phyloP scores from a whole-genome alignment of 352 stramenopile genomes.

The Thalassiosira mediterranea region DNA sequence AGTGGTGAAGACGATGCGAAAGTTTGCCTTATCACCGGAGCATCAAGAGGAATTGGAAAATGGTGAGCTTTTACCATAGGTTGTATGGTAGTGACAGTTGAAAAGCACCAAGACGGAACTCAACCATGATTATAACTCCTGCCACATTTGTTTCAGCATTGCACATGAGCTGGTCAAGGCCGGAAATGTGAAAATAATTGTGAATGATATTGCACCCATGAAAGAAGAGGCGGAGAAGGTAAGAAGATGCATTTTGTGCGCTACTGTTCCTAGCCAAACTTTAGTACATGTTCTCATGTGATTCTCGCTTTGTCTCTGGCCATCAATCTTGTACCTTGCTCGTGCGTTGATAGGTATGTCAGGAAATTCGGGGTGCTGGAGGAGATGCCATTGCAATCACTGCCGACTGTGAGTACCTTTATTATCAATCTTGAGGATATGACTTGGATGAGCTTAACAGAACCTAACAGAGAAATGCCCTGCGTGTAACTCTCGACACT shows the following conservation, averaged over 20 bases:
- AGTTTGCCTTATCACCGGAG: slow-evolving; percentile 52
- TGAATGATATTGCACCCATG: slow-evolving; percentile 61
- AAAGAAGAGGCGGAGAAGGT: slow-evolving; percentile 41
- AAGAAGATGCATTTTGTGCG: slow-evolving; percentile 56
- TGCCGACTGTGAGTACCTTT: slow-evolving; percentile 48
- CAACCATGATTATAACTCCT: too few relatives aligned
- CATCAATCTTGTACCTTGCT: too few relatives aligned
- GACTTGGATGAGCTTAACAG: too few relatives aligned
- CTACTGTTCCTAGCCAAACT: too few relatives aligned
- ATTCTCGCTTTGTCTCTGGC: too few relatives aligned
- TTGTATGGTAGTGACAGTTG: background rate
- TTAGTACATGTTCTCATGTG: too few relatives aligned
- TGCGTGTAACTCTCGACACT: too few relatives aligned
- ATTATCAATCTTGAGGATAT: too few relatives aligned
- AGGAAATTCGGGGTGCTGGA: slow-evolving; percentile 43
- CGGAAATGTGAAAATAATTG: slow-evolving; percentile 60
- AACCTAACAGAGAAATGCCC: too few relatives aligned
- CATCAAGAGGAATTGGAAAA: slow-evolving; percentile 57
- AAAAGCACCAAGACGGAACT: too few relatives aligned
- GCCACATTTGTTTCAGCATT: too few relatives aligned
- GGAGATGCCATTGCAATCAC: slow-evolving; percentile 55
- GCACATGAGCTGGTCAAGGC: slow-evolving; percentile 64
- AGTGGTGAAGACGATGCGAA: slow-evolving; percentile 22
- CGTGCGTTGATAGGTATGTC: slow-evolving; percentile 12
- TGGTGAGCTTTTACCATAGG: slow-evolving; percentile 15